Conservation (phyloP, 345 rosid genomes). For the Moringa oleifera region DNA sequence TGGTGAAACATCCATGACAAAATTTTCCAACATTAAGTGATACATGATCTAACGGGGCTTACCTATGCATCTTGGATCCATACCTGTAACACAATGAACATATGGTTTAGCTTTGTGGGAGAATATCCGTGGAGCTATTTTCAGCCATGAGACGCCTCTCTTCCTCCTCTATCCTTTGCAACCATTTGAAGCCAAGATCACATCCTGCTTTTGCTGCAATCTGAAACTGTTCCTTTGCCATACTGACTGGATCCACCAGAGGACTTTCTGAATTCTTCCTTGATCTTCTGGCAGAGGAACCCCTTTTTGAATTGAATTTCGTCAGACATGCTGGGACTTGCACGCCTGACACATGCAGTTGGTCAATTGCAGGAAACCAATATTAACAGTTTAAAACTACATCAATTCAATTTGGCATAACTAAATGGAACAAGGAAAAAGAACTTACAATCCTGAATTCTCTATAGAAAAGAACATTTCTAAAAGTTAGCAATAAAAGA, state of each 20-base stretch:
- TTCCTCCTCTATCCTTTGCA: constrained; percentile 74
- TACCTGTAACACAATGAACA: too few relatives aligned
- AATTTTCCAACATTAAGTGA: too few relatives aligned
- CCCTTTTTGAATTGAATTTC: constrained; percentile 31
- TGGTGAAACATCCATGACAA: too few relatives aligned
- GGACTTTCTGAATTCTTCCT: constrained; percentile 23
- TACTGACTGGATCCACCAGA: constrained; percentile 37
- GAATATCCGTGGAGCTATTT: constrained; percentile 3
- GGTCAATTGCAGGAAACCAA: background rate
- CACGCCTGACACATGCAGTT: constrained; percentile 39
- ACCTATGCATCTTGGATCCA: too few relatives aligned
- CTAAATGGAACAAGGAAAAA: too few relatives aligned
- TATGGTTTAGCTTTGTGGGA: background rate
- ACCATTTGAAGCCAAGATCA: constrained; percentile 77
- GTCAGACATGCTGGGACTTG: constrained; percentile 63
- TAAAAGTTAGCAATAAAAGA: too few relatives aligned
- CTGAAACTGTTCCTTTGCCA: constrained; percentile 74
- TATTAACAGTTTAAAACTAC: too few relatives aligned
- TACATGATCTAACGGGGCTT: too few relatives aligned
- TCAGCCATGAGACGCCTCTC: constrained; percentile 42
- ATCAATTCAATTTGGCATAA: background rate
- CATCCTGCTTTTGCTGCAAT: constrained; percentile 71
- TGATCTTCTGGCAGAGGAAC: constrained; percentile 34
- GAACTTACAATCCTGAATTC: background rate
- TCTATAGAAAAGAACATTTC: background rate